These are phyloP conservation scores for Epichloe glyceriae DNA, from an alignment of 2,329 filamentous ascomycete species.

Conservation along the genomic window DNA sequence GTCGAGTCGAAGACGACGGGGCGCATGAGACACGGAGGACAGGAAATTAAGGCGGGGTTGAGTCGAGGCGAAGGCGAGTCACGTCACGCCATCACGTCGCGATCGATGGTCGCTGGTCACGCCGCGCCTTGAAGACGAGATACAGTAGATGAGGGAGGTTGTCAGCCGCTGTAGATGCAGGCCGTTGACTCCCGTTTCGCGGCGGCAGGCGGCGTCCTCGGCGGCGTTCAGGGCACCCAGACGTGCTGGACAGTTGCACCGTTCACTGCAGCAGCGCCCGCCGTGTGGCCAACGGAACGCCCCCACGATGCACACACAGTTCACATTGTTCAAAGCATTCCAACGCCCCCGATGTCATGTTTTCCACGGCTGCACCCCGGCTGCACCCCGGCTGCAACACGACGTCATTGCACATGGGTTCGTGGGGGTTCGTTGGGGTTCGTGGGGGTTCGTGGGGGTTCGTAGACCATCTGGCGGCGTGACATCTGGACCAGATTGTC, in stretches of 20 bases:
- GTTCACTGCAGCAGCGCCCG: background rate
- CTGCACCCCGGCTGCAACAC: background rate
- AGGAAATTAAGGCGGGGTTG: background rate
- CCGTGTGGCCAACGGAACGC: background rate
- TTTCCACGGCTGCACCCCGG: background rate
- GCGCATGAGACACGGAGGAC: background rate
- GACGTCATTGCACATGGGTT: conserved; percentile 1
- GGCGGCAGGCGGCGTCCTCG: background rate
- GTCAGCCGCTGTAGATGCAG: background rate
- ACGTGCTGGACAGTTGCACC: background rate
- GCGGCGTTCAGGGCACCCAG: background rate
- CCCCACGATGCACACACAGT: no score
- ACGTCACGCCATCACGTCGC: background rate
- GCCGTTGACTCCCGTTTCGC: background rate
- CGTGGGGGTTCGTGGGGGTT: background rate
- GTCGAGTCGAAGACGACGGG: background rate
- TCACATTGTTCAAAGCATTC: no score
- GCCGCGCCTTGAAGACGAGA: background rate
- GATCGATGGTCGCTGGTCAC: background rate
- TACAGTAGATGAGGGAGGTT: no score
- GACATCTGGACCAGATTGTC: no score
- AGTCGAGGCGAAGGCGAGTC: background rate
- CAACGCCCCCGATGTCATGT: no score
- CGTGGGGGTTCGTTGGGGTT: background rate
- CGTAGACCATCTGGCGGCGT: no score